Evolutionary conservation across 78 protist species (phyloP).

Genomic region (Monocercomonoides exilis): DNA sequence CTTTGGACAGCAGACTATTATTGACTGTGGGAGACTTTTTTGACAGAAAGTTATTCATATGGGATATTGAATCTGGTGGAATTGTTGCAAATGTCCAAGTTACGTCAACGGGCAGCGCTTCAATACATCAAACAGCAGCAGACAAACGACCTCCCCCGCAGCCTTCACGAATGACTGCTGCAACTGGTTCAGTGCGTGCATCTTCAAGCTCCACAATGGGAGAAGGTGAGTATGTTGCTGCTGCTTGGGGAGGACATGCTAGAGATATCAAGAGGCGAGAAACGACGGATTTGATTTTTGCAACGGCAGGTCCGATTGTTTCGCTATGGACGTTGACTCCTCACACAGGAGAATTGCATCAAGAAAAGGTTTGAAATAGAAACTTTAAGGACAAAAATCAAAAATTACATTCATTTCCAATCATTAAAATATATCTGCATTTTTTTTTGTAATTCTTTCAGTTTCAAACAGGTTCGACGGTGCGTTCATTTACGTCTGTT

Average conservation of each 20-base stretch:
- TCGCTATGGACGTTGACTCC: conserved; percentile 4
- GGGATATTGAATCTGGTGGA: neutral
- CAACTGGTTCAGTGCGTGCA: neutral
- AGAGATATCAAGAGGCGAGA: conserved; percentile 7
- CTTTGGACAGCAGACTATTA: conserved; percentile 31
- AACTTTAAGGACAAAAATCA: too few relatives aligned
- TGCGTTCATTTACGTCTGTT: neutral
- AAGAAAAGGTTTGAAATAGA: neutral
- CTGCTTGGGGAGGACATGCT: conserved; percentile 5
- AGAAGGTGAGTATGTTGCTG: neutral
- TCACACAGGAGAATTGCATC: neutral
- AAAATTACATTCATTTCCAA: too few relatives aligned
- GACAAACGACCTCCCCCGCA: neutral
- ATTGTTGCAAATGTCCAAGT: neutral
- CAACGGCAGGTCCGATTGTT: neutral
- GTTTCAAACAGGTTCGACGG: conserved; percentile 5
- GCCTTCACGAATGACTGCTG: neutral
- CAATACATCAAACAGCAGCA: neutral
- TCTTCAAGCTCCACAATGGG: neutral
- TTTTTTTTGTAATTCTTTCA: neutral
- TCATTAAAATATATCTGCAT: too few relatives aligned
- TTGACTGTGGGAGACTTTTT: conserved; percentile 14
- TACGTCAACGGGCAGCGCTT: neutral
- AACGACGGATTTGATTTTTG: neutral
- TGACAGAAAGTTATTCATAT: neutral